Percentiles rank a stretch among this genome's conserved stretches.
phyloP scores from a whole-genome alignment of 2,329 filamentous ascomycete genomes.

The Phyllosticta citribraziliensis region DNA sequence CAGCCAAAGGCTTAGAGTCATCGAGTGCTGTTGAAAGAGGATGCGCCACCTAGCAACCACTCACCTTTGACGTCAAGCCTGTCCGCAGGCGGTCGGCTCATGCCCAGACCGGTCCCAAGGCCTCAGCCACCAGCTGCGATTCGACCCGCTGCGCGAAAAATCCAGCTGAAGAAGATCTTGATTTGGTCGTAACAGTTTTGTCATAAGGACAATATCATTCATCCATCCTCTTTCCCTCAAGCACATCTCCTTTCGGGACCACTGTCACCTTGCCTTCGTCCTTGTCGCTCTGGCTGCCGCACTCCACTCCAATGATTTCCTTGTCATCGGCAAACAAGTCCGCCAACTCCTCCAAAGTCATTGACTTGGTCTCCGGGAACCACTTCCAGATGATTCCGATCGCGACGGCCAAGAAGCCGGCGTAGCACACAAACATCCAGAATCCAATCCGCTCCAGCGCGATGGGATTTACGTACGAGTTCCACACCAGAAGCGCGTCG shows the following conservation, averaged over 20 bases:
- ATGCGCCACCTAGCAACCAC: too few species aligned
- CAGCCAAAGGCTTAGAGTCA: too few species aligned
- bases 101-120: too few species aligned
- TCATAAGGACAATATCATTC: too few species aligned
- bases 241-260: neutral
- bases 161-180: too few species aligned
- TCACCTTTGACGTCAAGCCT: too few species aligned
- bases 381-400: neutral
- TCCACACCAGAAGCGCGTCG: conserved; percentile 36
- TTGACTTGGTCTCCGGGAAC: conserved; percentile 1
- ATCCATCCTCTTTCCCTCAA: too few species aligned
- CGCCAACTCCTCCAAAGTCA: neutral
- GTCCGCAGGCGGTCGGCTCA: too few species aligned
- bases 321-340: neutral
- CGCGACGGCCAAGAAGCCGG: neutral
- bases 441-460: conserved; percentile 27
- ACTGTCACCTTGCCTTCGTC: neutral
- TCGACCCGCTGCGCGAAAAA: too few species aligned
- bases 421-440: conserved; percentile 3
- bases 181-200: too few species aligned
- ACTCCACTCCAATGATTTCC: neutral
- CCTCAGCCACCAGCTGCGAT: too few species aligned
- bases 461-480: conserved; percentile 35
- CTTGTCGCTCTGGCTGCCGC: neutral
- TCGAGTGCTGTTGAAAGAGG: too few species aligned